phyloP scores from a whole-genome alignment of 2,329 filamentous ascomycete genomes.

The Calonectria multiphialidica region DNA sequence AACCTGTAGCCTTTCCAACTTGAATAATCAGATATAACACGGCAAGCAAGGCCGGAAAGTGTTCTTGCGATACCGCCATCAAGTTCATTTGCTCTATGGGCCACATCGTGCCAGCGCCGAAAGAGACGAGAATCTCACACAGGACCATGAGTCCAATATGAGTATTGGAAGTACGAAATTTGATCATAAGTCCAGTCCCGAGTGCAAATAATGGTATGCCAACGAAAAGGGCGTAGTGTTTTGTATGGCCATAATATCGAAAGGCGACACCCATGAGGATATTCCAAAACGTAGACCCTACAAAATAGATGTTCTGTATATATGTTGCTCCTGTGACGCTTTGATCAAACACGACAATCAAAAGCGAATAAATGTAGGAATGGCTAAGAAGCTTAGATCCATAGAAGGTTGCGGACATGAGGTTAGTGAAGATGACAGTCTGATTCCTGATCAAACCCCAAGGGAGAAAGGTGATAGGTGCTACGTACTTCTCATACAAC shows the following conservation, averaged over 20 bases:
- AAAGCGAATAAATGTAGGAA: background rate
- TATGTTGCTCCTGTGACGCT: background rate
- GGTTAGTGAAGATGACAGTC: constrained; percentile 56
- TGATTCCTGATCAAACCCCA: constrained; percentile 47
- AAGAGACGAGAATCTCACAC: constrained; percentile 43
- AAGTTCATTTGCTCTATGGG: constrained; percentile 49
- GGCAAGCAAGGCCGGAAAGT: background rate
- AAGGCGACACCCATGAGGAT: background rate
- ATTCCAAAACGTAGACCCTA: background rate
- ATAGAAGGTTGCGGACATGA: constrained; percentile 31
- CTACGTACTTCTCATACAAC: constrained; percentile 61
- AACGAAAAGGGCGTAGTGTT: constrained; percentile 36
- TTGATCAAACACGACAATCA: background rate
- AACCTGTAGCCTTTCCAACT: background rate
- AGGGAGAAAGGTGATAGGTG: constrained; percentile 51
- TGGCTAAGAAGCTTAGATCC: background rate
- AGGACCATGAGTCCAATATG: constrained; percentile 52
- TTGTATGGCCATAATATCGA: background rate
- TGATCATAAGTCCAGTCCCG: constrained; percentile 65
- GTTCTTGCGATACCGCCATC: constrained; percentile 35
- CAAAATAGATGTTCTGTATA: background rate
- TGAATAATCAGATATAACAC: background rate
- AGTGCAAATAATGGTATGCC: constrained; percentile 48
- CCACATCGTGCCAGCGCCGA: constrained; percentile 49
- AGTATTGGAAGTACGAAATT: constrained; percentile 62